phyloP scores from a whole-genome alignment of 306 rosid species.

The Erythrophleum fordii region DNA sequence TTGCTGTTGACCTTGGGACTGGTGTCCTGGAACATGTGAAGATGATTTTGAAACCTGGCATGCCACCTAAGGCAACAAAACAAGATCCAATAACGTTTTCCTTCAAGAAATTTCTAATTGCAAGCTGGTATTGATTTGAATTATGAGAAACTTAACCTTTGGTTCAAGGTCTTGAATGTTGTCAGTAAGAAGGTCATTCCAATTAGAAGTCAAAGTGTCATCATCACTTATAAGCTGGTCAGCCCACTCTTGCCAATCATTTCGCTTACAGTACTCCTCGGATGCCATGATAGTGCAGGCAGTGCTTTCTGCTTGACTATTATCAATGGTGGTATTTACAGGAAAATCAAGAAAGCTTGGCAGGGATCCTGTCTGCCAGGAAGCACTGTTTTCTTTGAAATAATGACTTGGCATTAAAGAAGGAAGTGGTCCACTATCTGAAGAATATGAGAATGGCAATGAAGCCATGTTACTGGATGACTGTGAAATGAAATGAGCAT shows the following conservation, averaged over 20 bases:
- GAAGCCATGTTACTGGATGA: slow-evolving; percentile 53
- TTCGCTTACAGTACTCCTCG: slow-evolving; percentile 70
- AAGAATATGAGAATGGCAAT: slow-evolving; percentile 63
- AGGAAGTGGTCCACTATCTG: slow-evolving; percentile 55
- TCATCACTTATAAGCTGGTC: slow-evolving; percentile 85
- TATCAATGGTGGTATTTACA: slow-evolving; percentile 60
- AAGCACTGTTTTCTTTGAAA: slow-evolving; percentile 61
- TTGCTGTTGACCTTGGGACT: slow-evolving; percentile 65
- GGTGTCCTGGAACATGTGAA: slow-evolving; percentile 52
- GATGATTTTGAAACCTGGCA: slow-evolving; percentile 61
- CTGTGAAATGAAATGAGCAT: slow-evolving; percentile 60
- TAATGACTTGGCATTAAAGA: slow-evolving; percentile 58
- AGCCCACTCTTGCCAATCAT: slow-evolving; percentile 97
- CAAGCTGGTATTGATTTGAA: slow-evolving; percentile 37
- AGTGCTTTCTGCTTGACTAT: slow-evolving; percentile 66
- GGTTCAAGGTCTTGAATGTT: slow-evolving; percentile 76
- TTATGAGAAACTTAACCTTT: slow-evolving; percentile 61
- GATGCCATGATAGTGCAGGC: slow-evolving; percentile 66
- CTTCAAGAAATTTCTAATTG: slow-evolving; percentile 42
- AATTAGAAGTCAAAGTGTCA: slow-evolving; percentile 72
- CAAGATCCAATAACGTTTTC: slow-evolving; percentile 16
- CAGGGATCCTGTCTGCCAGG: slow-evolving; percentile 79
- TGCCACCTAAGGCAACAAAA: slow-evolving; percentile 63
- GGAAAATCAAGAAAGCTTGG: slow-evolving; percentile 78
- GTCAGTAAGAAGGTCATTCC: slow-evolving; percentile 88